phyloP scores from a whole-genome alignment of 2,329 filamentous ascomycete species.

The Phoma sp. region DNA sequence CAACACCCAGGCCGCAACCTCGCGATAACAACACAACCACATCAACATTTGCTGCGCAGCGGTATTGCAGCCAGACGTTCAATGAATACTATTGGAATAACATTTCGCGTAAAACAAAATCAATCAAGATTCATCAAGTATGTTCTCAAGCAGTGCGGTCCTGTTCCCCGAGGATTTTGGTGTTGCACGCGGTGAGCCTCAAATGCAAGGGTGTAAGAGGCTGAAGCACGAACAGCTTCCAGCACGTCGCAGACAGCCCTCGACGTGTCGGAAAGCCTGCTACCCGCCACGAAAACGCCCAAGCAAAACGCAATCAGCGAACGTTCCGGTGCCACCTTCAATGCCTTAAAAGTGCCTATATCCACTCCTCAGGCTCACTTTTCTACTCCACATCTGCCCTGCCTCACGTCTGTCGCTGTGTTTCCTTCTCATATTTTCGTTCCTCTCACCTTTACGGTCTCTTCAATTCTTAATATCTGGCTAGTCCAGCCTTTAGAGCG shows the following conservation, averaged over 20 bases:
- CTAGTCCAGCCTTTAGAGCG: conserved; percentile 50
- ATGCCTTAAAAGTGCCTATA: conserved; percentile 50
- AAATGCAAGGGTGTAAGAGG: conserved; percentile 30
- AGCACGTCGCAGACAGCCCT: conserved; percentile 44
- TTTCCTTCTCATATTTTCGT: conserved; percentile 39
- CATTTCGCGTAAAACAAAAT: neutral
- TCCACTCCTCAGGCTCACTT: conserved; percentile 45
- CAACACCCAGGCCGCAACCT: conserved; percentile 27
- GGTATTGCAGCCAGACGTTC: neutral
- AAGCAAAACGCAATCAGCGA: conserved; percentile 36
- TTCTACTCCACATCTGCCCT: conserved; percentile 38
- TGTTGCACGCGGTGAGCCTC: conserved; percentile 24
- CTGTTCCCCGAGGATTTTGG: neutral
- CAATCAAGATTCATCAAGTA: neutral
- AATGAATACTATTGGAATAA: no score
- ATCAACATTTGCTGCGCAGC: neutral
- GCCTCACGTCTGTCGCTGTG: conserved; percentile 35
- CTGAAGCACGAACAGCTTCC: conserved; percentile 49
- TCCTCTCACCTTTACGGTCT: conserved; percentile 19
- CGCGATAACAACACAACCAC: conserved; percentile 19
- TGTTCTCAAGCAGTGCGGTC: neutral
- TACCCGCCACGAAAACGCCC: conserved; percentile 38
- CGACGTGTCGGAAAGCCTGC: conserved; percentile 42
- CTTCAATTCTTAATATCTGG: conserved; percentile 49
- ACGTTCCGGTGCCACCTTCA: conserved; percentile 31